Evolutionary conservation across 768 basidiomycete species (phyloP), one percentile per base, ranked within the genome.

Genomic region (Psilocybe cubensis): DNA sequence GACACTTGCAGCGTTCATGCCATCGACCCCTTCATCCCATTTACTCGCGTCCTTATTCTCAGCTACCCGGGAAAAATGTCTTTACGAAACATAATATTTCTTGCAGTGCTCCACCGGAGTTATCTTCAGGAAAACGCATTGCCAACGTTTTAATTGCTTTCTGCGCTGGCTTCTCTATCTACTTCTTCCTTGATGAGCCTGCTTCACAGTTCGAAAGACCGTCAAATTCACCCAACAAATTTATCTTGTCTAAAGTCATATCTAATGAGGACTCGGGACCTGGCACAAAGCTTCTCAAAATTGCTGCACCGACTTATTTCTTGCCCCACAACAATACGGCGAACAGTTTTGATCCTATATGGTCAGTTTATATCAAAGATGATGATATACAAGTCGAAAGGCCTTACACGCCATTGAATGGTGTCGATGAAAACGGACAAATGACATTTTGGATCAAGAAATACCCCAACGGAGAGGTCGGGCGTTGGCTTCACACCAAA

Each of bases 351-450:
- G 59, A 58, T 58, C 83, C 80, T 25, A 84, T 92, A 57, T 94
- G 86, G 83, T 89, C 90, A 35, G 74, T 94, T 11, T 94, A 80
- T 69, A 77, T 94, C 68, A 94, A 94, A 68, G 91, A 94, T 67
- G 87, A 88, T 60, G 92, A 93, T 63, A 92, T 94, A 20, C 92
- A 94, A 71, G 89, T 94, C 28, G 92, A 94, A 66, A 74, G 92
- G 52, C 86, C 91, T 11, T 94, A 94, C 66, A 94, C 93, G 4
- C 92, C 92, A 3, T 73, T 94, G 46, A 78, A 85, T 59, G 88
- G 92, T 20, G 74, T 92, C 21, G 86, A 89, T 50, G 73, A 79
- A 52, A 67, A 85, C 10, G 91, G 91, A 0, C 74, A 76, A 44
- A 87, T 94, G 77, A 75, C 75, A 33, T 83, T 94, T 50, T 94